A percentile compares a stretch with the other conserved stretches of the same genome.
Evolutionary conservation across 1,284 basidiomycete genomes (phyloP).

Genomic region (Ustilago tritici): DNA sequence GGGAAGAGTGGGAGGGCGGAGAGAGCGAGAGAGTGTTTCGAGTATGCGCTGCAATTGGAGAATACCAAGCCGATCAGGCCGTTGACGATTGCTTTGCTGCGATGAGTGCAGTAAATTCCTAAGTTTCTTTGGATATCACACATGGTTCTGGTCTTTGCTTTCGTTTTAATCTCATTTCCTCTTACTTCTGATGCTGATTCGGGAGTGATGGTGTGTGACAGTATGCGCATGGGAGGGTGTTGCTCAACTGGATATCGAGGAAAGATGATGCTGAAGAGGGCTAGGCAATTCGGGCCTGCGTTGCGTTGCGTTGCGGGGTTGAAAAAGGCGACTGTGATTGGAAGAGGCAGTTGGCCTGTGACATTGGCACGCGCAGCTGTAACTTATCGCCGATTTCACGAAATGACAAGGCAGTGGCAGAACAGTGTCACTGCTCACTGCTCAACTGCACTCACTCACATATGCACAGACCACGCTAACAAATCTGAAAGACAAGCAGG

Average conservation of each 20-base stretch:
- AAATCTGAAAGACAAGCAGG: too few relatives aligned
- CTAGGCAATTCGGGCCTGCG: background rate
- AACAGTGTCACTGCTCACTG: conserved; percentile 1
- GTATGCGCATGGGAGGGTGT: too few relatives aligned
- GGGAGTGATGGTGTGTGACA: background rate
- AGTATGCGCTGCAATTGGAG: conserved; percentile 64
- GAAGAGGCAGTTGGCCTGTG: background rate
- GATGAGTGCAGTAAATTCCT: conserved; percentile 6
- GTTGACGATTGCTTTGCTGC: conserved; percentile 29
- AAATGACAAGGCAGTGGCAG: background rate
- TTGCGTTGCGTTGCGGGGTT: background rate
- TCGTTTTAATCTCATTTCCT: background rate
- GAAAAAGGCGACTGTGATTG: background rate
- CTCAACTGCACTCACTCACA: background rate
- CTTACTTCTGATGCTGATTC: background rate
- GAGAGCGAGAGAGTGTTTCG: conserved; percentile 57
- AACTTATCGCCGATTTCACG: background rate
- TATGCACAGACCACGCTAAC: background rate
- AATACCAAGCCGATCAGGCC: conserved; percentile 52
- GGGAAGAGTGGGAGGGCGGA: conserved; percentile 40
- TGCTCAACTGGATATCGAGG: background rate
- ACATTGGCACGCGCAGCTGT: background rate
- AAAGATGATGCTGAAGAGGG: too few relatives aligned
- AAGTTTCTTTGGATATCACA: background rate
- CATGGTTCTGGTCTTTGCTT: background rate